Evolutionary conservation across 2,329 filamentous ascomycete species (phyloP).

Genomic region (Gnomoniopsis smithogilvyi): DNA sequence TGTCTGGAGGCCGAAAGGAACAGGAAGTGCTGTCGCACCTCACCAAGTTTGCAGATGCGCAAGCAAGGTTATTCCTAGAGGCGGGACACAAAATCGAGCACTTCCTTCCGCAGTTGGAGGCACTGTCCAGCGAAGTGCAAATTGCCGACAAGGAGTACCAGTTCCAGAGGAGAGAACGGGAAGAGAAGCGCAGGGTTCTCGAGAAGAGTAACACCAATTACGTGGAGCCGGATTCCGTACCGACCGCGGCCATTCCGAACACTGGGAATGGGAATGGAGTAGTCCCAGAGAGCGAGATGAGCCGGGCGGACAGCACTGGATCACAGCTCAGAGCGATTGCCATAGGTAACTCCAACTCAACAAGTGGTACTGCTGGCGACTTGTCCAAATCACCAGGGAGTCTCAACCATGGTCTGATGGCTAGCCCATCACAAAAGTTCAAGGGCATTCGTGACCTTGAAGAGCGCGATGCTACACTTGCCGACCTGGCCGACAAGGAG

Average conservation of each 20-base stretch:
- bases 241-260: conserved; percentile 21
- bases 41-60: conserved; percentile 88
- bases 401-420: conserved; percentile 40
- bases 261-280: conserved; percentile 44
- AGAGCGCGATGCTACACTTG: conserved; percentile 65
- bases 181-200: conserved; percentile 85
- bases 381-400: conserved; percentile 57
- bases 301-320: conserved; percentile 69
- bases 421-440: conserved; percentile 65
- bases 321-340: conserved; percentile 59
- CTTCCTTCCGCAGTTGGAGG: conserved; percentile 85
- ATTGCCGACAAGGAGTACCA: conserved; percentile 96
- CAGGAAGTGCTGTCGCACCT: conserved; percentile 94
- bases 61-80: conserved; percentile 77
- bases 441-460: conserved; percentile 91
- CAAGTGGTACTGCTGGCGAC: conserved; percentile 33
- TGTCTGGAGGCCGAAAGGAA: conserved; percentile 98
- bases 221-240: conserved; percentile 62
- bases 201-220: conserved; percentile 82
- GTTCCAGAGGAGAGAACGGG: conserved; percentile 88
- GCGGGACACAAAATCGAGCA: conserved; percentile 85
- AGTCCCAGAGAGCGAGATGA: conserved; percentile 65
- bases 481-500: conserved; percentile 48
- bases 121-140: conserved; percentile 81
- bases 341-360: conserved; percentile 39